Percentiles rank a stretch among this genome's conserved stretches.
These are phyloP conservation scores for Lichtheimia ramosa DNA, from an alignment of 371 early-diverging fungal genomes.

Conservation along the genomic window DNA sequence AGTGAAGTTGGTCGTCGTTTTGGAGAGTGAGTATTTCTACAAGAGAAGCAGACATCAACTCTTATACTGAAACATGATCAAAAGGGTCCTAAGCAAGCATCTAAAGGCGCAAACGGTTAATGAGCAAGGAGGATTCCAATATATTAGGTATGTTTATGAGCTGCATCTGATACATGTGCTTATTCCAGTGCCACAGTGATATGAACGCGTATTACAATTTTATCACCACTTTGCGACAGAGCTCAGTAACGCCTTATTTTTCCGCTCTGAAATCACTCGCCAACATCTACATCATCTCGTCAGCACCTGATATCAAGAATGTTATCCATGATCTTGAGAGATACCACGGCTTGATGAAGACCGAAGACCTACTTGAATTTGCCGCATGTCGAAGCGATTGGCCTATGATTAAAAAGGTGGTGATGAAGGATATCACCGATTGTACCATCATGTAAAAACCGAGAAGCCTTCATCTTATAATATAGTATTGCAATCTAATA, in stretches of 20 bases:
- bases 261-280: slow-evolving; percentile 88
- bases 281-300: slow-evolving; percentile 87
- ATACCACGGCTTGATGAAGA: slow-evolving; percentile 80
- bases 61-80: not conserved
- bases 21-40: slow-evolving; percentile 64
- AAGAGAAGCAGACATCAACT: not conserved
- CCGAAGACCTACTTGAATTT: slow-evolving; percentile 93
- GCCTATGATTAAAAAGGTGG: slow-evolving; percentile 77
- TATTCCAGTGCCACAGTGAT: slow-evolving; percentile 57
- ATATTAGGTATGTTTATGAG: slow-evolving; percentile 56
- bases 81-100: slow-evolving; percentile 74
- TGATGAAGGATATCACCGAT: slow-evolving; percentile 73
- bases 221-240: slow-evolving; percentile 60
- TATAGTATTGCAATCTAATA: not conserved
- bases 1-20: slow-evolving; percentile 85
- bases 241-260: slow-evolving; percentile 77
- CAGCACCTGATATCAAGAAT: slow-evolving; percentile 75
- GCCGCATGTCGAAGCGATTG: slow-evolving; percentile 87
- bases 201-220: slow-evolving; percentile 81
- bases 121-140: slow-evolving; percentile 76
- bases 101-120: slow-evolving; percentile 77
- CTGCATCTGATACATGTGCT: not conserved
- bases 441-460: slow-evolving; percentile 58
- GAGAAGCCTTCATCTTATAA: not conserved
- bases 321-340: slow-evolving; percentile 84